A percentile compares a stretch with the other conserved stretches of the same genome.
Evolutionary conservation across 495 filamentous ascomycete species (phyloP).

Genomic region (Penicillium tannophilum): DNA sequence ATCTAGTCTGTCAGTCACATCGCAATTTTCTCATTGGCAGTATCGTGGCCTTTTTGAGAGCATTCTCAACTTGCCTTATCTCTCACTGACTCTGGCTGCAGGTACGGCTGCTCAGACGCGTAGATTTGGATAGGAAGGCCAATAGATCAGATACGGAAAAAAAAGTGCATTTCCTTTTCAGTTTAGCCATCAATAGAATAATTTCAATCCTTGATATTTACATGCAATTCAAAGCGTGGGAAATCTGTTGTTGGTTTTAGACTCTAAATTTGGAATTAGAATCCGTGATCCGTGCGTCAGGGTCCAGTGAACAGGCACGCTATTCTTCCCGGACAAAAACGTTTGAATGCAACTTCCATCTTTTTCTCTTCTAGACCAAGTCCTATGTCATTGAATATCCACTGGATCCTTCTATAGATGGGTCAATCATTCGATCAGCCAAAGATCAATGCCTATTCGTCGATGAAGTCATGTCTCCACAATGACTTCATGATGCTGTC

Average conservation of each 20-base stretch:
- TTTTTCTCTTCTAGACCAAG: background rate
- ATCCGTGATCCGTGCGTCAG: background rate
- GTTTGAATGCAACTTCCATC: background rate
- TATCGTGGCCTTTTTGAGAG: background rate
- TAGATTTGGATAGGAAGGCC: background rate
- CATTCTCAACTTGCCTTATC: background rate
- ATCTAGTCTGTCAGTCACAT: background rate
- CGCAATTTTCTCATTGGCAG: background rate
- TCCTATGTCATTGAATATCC: background rate
- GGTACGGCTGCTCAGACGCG: background rate
- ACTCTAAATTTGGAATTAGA: background rate
- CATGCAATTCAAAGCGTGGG: background rate
- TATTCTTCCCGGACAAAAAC: background rate
- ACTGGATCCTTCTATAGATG: slow-evolving; percentile 10
- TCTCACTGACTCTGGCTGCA: background rate
- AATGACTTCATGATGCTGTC: slow-evolving; percentile 48
- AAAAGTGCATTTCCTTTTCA: background rate
- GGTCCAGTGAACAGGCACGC: background rate
- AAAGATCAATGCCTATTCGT: slow-evolving; percentile 12
- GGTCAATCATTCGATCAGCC: slow-evolving; percentile 1
- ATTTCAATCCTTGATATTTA: background rate
- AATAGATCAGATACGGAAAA: background rate
- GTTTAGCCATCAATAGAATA: background rate
- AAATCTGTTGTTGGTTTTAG: background rate
- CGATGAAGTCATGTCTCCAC: slow-evolving; percentile 37